phyloP scores from a whole-genome alignment of 1,139 yeast genomes.

The Zygosaccharomyces pseudobailii region DNA sequence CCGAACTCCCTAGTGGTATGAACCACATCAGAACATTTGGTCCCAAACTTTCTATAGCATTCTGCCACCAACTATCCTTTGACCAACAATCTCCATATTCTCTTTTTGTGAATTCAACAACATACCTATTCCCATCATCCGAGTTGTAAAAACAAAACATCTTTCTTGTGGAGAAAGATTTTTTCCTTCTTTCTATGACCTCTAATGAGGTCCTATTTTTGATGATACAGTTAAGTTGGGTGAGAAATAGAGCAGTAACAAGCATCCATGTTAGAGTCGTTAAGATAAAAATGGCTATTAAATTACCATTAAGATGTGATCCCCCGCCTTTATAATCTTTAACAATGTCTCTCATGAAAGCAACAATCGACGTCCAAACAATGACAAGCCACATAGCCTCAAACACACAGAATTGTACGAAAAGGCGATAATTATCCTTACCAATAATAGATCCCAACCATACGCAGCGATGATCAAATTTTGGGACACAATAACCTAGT shows the following conservation, averaged over 20 bases:
- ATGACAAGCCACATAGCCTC: slow-evolving; percentile 36
- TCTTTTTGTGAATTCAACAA: slow-evolving; percentile 18
- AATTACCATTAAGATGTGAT: slow-evolving; percentile 41
- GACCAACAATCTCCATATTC: slow-evolving; percentile 22
- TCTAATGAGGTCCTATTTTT: slow-evolving; percentile 46
- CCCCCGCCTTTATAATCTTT: slow-evolving; percentile 25
- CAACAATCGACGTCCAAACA: slow-evolving; percentile 30
- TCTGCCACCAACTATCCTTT: slow-evolving; percentile 13
- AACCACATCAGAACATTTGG: slow-evolving; percentile 22
- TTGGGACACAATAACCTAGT: slow-evolving; percentile 44
- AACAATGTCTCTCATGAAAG: slow-evolving; percentile 33
- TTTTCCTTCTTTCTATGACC: slow-evolving; percentile 27
- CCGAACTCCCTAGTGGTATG: slow-evolving; percentile 15
- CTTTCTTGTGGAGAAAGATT: slow-evolving; percentile 8
- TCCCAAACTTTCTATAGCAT: slow-evolving; percentile 23
- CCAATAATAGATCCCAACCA: slow-evolving; percentile 63
- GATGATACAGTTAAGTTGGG: slow-evolving; percentile 40
- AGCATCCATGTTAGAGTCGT: slow-evolving; percentile 43
- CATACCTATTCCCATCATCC: slow-evolving; percentile 20
- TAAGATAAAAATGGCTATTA: slow-evolving; percentile 41
- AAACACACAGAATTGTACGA: slow-evolving; percentile 45
- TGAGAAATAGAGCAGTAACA: slow-evolving; percentile 37
- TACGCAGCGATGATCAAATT: slow-evolving; percentile 63
- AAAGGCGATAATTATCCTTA: slow-evolving; percentile 47
- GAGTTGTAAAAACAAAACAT: slow-evolving; percentile 17